Evolutionary conservation across 1,284 basidiomycete species (phyloP), one percentile per base, ranked within the genome.

Genomic region (Irpex lacteus): DNA sequence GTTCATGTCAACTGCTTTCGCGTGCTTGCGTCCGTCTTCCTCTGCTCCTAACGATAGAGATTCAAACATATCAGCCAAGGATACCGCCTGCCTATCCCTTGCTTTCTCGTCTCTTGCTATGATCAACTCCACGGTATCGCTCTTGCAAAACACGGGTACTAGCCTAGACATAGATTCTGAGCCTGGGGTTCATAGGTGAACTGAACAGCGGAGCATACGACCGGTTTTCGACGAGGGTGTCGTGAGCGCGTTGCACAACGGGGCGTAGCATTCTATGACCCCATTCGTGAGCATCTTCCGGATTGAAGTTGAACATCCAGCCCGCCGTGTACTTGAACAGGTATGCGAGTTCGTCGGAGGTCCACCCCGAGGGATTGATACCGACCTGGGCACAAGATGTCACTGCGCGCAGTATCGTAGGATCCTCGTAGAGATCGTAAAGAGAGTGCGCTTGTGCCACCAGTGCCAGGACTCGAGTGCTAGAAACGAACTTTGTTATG

Each of bases 251-350:
- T 4, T 66, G 54, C 15, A 74, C 70, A 7, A 73, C 65, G 9
- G 69, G 68, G 26, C 56, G 65, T 37, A 75, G 65, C 66, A 69
- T 73, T 7, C 32, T 38, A 15, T 67, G 62, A 9, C 69, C 74
- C 73, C 74, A 75, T 38, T 65, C 70, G 18, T 69, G 66, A 6
- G 73, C 70, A 32, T 60, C 65, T 3, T 56, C 65, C 2, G 72
- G 68, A 52, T 74, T 66, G 26, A 61, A 60, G 49, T 63, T 60
- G 58, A 74, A 70, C 61, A 68, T 70, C 68, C 73, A 72, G 18
- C 75, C 75, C 19, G 72, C 66, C 1, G 69, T 65, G 3, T 71
- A 72, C 53, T 73, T 72, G 19, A 76, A 58, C 7, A 69, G 65
- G 19, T 65, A 62, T 5, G 73, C 69, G 0, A 73, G 66, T 53